A percentile compares a stretch with the other conserved stretches of the same genome.
phyloP scores from a whole-genome alignment of 108 stramenopile genomes.

The Cyclostephanos invisitatus region DNA sequence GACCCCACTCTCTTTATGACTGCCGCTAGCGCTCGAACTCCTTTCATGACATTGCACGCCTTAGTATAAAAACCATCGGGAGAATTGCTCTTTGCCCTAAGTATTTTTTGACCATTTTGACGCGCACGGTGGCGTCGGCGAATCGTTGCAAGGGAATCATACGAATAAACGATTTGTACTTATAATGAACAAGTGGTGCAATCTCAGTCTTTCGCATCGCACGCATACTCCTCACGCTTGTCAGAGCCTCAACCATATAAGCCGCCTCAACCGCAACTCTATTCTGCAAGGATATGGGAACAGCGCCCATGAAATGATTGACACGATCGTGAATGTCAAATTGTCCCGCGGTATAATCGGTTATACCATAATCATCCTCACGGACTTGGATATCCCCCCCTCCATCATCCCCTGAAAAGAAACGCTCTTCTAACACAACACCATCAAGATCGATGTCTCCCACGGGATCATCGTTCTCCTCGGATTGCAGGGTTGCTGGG shows the following conservation, averaged over 20 bases:
- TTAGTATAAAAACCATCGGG: background rate
- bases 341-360: background rate
- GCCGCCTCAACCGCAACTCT: background rate
- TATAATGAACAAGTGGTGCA: background rate
- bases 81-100: background rate
- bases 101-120: background rate
- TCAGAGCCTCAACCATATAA: background rate
- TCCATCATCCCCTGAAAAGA: no score
- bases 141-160: background rate
- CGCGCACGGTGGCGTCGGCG: background rate
- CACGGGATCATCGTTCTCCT: no score
- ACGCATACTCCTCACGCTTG: background rate
- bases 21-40: background rate
- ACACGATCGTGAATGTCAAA: background rate
- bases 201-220: background rate
- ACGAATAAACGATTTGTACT: background rate
- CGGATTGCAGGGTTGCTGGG: no score
- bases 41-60: background rate
- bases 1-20: background rate
- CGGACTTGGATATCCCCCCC: no score
- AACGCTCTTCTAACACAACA: no score
- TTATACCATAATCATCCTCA: background rate
- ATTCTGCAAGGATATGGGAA: background rate
- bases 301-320: background rate
- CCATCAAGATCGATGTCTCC: no score